Evolutionary conservation across 2,329 filamentous ascomycete genomes (phyloP).

Genomic region (Penicillium sp.): DNA sequence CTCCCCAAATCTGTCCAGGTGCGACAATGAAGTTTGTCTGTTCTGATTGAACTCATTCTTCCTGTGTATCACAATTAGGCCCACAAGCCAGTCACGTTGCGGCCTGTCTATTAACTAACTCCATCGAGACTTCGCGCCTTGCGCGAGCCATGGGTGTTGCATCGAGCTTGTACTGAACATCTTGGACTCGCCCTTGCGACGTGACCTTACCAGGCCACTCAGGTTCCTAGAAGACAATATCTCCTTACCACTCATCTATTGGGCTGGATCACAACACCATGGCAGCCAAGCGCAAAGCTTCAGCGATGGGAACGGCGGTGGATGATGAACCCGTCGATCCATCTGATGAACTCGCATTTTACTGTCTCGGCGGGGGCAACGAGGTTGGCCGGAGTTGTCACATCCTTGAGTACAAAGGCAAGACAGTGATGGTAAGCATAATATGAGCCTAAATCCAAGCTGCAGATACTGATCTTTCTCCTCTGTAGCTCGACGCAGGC

Average conservation of each 20-base stretch:
- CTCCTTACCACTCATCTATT: not conserved
- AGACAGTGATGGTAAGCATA: slow-evolving; percentile 86
- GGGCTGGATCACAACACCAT: slow-evolving; percentile 48
- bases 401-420: slow-evolving; percentile 98
- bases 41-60: not conserved
- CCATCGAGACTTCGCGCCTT: not conserved
- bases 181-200: slow-evolving; percentile 1
- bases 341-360: slow-evolving; percentile 88
- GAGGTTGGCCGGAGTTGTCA: slow-evolving; percentile 97
- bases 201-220: slow-evolving; percentile 2
- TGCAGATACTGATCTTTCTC: slow-evolving; percentile 9
- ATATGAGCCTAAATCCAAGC: not conserved
- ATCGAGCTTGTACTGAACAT: slow-evolving; percentile 5
- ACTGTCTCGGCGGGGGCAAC: slow-evolving; percentile 90
- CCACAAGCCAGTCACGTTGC: not conserved
- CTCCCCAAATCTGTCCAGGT: slow-evolving; percentile 4
- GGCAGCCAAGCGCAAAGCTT: slow-evolving; percentile 90
- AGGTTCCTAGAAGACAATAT: not conserved
- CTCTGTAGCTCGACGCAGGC: slow-evolving; percentile 79
- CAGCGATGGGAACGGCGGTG: slow-evolving; percentile 61
- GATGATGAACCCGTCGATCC: slow-evolving; percentile 87
- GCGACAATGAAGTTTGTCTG: not conserved
- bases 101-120: not conserved
- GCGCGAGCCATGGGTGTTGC: slow-evolving; percentile 10
- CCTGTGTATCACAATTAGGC: not conserved